Evolutionary conservation across 805 yeast genomes (phyloP).

Genomic region (Metschnikowia proteae): DNA sequence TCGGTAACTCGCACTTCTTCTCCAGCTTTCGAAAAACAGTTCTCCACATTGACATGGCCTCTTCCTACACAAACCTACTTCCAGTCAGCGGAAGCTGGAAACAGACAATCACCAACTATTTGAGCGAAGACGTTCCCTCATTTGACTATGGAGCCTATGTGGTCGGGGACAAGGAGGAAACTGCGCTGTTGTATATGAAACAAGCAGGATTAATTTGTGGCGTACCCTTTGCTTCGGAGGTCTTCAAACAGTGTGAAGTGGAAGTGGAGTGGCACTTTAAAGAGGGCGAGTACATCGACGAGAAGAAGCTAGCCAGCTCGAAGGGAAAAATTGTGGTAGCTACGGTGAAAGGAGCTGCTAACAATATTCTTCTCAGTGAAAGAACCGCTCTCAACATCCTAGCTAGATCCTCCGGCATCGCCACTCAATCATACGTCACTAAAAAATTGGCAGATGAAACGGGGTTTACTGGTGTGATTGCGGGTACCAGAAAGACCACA

Average conservation of each 20-base stretch:
- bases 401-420: slow-evolving; percentile 83
- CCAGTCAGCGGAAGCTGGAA: slow-evolving; percentile 84
- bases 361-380: slow-evolving; percentile 76
- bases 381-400: slow-evolving; percentile 80
- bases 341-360: slow-evolving; percentile 72
- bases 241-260: slow-evolving; percentile 70
- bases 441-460: slow-evolving; percentile 56
- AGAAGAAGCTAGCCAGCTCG: slow-evolving; percentile 43
- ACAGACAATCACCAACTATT: slow-evolving; percentile 66
- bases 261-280: slow-evolving; percentile 64
- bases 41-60: slow-evolving; percentile 14
- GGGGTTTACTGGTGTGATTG: slow-evolving; percentile 80
- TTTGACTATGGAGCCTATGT: slow-evolving; percentile 94
- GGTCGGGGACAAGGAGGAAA: slow-evolving; percentile 71
- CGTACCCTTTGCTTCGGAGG: slow-evolving; percentile 84
- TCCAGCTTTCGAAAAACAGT: background rate
- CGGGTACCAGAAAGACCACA: slow-evolving; percentile 96
- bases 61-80: slow-evolving; percentile 48
- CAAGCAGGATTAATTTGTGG: slow-evolving; percentile 79
- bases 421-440: slow-evolving; percentile 65
- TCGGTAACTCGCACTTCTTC: background rate
- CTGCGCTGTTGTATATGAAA: slow-evolving; percentile 80
- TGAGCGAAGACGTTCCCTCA: slow-evolving; percentile 86
- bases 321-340: slow-evolving; percentile 68
- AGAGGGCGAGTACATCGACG: slow-evolving; percentile 57